Percentiles rank a stretch among this genome's conserved stretches.
Conservation (phyloP, 805 yeast genomes). For the Candida hispaniensis region DNA sequence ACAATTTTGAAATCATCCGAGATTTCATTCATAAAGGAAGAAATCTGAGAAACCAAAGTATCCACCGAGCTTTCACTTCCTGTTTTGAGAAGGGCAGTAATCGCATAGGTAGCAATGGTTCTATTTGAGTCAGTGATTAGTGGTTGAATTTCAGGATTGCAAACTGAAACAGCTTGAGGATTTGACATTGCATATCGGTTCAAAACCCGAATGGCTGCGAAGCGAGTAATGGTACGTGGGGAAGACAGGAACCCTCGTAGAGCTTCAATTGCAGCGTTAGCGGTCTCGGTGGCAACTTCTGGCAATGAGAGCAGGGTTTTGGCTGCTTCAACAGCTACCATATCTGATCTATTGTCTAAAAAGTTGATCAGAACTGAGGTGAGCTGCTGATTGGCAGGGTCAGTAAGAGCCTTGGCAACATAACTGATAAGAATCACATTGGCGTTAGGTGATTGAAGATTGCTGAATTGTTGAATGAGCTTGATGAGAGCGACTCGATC, state of each 20-base stretch:
- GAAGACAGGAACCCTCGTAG: constrained; percentile 71
- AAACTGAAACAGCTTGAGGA: constrained; percentile 60
- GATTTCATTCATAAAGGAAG: constrained; percentile 83
- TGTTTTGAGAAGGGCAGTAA: constrained; percentile 88
- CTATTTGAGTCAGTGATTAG: constrained; percentile 82
- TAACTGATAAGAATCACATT: constrained; percentile 75
- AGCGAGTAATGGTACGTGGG: constrained; percentile 81
- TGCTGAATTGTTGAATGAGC: constrained; percentile 64
- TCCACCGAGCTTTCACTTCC: constrained; percentile 87
- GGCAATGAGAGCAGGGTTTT: constrained; percentile 53
- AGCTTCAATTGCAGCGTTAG: constrained; percentile 52
- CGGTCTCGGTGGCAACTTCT: constrained; percentile 50
- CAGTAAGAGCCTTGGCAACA: constrained; percentile 58
- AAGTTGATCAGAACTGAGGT: constrained; percentile 57
- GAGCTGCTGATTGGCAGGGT: constrained; percentile 56
- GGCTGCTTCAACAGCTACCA: constrained; percentile 88
- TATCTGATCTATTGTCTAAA: constrained; percentile 71
- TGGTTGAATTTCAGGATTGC: constrained; percentile 77
- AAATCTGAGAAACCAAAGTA: constrained; percentile 74
- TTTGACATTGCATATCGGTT: constrained; percentile 72
- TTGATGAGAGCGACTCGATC: constrained; percentile 92
- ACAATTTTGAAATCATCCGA: constrained; percentile 92
- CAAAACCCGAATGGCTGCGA: constrained; percentile 85
- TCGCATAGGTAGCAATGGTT: constrained; percentile 91
- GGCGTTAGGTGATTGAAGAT: constrained; percentile 72